Evolutionary conservation across 805 yeast species (phyloP), one percentile per base, ranked within the genome.

Genomic region (Wickerhamiella azyma): DNA sequence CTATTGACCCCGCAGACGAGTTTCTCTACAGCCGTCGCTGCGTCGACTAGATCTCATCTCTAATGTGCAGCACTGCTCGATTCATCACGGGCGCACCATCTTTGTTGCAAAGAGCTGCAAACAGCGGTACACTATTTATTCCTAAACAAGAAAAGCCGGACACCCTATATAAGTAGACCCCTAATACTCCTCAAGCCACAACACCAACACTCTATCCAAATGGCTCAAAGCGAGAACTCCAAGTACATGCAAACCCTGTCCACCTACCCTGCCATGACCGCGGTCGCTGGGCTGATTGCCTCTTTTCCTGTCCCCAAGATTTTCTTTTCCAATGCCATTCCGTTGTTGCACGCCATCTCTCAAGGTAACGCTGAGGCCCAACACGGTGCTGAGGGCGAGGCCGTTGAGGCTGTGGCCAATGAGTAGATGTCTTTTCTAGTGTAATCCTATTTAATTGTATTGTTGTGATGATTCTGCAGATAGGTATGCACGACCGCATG

Each of bases 321-420:
- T 39, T 74, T 77, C 59, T 71, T 76, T 3, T 74, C 81, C 10
- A 76, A 76, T 59, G 77, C 77, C 28, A 71, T 77, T 37, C 82
- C 82, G 9, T 59, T 77, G 40, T 54, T 76, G 54, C 71, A 74
- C 59, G 69, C 61, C 43, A 47, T 64, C 38, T 54, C 56, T 47
- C 60, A 30, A 5, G 33, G 14, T 4, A 16, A 8, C 33, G 16
- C 33, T 13, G 33, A 30, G 33, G 14, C 33, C 5, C 14, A 30
- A 8, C 16, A 13, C 9, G 33, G 5, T 2, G 33, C 16, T 3
- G 16, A 13, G 4, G 33, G 14, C 16, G 33, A 30, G 14, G 14
- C 33, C 24, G 24, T 7, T 4, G 24, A 21, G 24, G 6, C 24
- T 7, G 24, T 21, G 24, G 24, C 24, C 7, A 21, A 4, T 7